Evolutionary conservation across 176 grass and related monocot genomes (phyloP), one percentile per base, ranked within the genome.

Genomic region (Triticum dicoccoides): DNA sequence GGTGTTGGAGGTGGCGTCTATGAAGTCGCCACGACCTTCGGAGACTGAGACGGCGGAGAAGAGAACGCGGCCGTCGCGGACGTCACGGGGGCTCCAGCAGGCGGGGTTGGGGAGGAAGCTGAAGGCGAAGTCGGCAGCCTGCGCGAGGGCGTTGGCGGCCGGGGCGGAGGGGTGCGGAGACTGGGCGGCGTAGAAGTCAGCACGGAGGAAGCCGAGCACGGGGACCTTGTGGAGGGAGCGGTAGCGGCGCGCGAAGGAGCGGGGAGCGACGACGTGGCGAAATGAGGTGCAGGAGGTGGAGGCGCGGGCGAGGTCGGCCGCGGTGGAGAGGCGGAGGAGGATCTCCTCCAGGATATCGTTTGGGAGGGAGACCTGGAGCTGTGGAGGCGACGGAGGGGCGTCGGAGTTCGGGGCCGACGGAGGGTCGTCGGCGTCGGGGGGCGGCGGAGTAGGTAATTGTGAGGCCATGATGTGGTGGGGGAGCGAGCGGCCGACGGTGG

Each of bases 311-410:
- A 90, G 27, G 34, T 81, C 88, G 6, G 61, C 45, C 9, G 73
- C 47, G 61, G 71, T 34, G 61, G 88, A 35, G 27, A 89, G 69
- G 83, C 79, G 72, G 83, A 86, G 70, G 27, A 90, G 62, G 63
- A 86, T 82, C 64, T 90, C 51, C 63, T 23, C 63, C 21, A 86
- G 83, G 64, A 86, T 49, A 14, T 90, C 83, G 63, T 82, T 78
- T 5, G 9, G 76, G 51, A 88, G 87, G 64, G 21, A 25, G 2
- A 12, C 44, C 13, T 30, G 72, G 12, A 23, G 30, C 32, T 37
- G 30, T 13, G 32, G 27, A 32, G 32, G 14, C 49, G 9, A 23
- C n/a, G 58, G 54, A 34, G 76, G 54, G 9, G 33, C 20, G 17
- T 59, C 77, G 6, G 49, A 11, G 33, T 27, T 42, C n/a, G 41